Evolutionary conservation across 2,329 filamentous ascomycete species (phyloP), one percentile per base, ranked within the genome.

Genomic region (Scedosporium boydii): DNA sequence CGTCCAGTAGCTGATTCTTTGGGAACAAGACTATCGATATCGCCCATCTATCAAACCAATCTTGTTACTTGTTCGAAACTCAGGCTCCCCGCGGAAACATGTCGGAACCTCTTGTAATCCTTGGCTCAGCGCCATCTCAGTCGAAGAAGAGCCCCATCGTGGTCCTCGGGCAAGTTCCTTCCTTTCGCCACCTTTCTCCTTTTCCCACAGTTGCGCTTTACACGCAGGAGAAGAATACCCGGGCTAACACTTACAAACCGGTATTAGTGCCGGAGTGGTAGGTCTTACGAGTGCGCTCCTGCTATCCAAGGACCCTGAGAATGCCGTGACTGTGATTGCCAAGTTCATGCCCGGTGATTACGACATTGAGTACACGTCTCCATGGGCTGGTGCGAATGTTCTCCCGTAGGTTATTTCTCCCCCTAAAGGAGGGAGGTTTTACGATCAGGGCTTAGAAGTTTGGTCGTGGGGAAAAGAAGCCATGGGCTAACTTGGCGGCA

Each of bases 291-390:
- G 78, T 53, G 81, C 81, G 3, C 70, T 82, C 51, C 69, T 80
- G 56, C 73, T 83, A 41, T 75, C 80, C 5, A 79, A 74, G 66
- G 73, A 74, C 67, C 73, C 75, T 59, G 71, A 68, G 42, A 78
- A 81, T 65, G 70, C 66, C 18, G 72, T 96, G 66, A 92, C 89
- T 0, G 79, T 96, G 42, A 78, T 91, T 38, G 88, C 91, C 4
- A 96, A 93, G 70, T 89, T 96, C 72, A 95, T 96, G 88, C 93
- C 93, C 0, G 93, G 93, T 42, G 93, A 97, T 77, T 95, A 93
- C 74, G 89, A 93, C 67, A 88, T 93, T 67, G 89, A 96, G 78
- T 97, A 96, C 73, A 87, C 90, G 0, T 96, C 90, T 5, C 91
- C 91, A 0, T 96, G 90, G 89, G 91, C 91, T 3, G 91, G 91